Evolutionary conservation across 495 filamentous ascomycete species (phyloP).

Genomic region (Penicillium manginii): DNA sequence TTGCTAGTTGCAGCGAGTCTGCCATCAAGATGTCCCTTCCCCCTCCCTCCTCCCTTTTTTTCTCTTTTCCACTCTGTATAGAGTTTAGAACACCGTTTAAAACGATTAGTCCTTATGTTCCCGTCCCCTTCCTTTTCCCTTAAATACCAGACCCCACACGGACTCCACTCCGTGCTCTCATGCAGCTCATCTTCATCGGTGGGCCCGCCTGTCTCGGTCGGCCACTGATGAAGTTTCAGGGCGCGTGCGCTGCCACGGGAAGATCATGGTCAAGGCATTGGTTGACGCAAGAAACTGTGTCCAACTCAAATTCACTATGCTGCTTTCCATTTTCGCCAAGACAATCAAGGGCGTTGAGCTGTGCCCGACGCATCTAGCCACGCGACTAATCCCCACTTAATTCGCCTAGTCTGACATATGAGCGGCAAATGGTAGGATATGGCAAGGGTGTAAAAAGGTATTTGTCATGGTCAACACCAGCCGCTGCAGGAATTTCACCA

Average conservation of each 20-base stretch:
- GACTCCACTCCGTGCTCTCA: constrained; percentile 1
- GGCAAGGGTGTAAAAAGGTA: background rate
- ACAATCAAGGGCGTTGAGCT: background rate
- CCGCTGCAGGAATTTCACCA: background rate
- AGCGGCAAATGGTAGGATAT: background rate
- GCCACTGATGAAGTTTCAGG: constrained; percentile 6
- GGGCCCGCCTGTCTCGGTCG: constrained; percentile 6
- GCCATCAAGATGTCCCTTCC: background rate
- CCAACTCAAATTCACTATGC: background rate
- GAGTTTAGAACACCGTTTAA: constrained; percentile 18
- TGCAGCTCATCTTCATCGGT: constrained; percentile 22
- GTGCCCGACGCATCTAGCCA: background rate
- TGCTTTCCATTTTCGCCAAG: background rate
- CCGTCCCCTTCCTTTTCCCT: constrained; percentile 3
- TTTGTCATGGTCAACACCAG: background rate
- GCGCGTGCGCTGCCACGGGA: constrained; percentile 7
- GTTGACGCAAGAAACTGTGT: background rate
- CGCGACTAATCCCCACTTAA: background rate
- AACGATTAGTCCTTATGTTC: constrained; percentile 17
- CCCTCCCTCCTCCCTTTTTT: background rate
- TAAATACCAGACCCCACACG: background rate
- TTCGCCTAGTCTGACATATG: background rate
- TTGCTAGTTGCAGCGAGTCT: background rate
- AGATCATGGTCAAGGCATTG: background rate
- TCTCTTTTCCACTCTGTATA: background rate